Conservation (phyloP, 2,329 filamentous ascomycete species). For the Penicillium sp. region DNA sequence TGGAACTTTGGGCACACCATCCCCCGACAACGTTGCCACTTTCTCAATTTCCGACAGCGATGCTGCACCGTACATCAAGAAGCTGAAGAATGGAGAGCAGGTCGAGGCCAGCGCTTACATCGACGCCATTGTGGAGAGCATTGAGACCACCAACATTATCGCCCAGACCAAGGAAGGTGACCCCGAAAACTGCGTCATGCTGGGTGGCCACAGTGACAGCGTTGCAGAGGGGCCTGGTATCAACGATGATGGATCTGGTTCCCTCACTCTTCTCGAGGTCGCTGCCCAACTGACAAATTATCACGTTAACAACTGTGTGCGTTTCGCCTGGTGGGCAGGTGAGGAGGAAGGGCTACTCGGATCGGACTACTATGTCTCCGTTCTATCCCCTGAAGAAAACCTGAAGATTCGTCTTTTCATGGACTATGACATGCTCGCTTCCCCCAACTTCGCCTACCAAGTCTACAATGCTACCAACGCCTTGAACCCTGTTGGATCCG, state of each 20-base stretch:
- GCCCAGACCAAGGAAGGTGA: conserved; percentile 58
- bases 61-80: conserved; percentile 54
- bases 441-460: conserved; percentile 55
- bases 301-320: conserved; percentile 65
- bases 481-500: conserved; percentile 59
- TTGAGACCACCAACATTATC: conserved; percentile 56
- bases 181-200: conserved; percentile 54
- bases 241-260: conserved; percentile 73
- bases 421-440: conserved; percentile 69
- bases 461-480: conserved; percentile 57
- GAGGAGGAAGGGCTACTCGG: conserved; percentile 63
- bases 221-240: conserved; percentile 64
- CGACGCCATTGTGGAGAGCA: conserved; percentile 43
- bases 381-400: conserved; percentile 47
- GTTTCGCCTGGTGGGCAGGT: conserved; percentile 64
- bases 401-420: conserved; percentile 63
- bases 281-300: conserved; percentile 64
- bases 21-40: conserved; percentile 53
- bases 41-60: conserved; percentile 62
- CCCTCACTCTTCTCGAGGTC: conserved; percentile 56
- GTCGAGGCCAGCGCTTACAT: conserved; percentile 39
- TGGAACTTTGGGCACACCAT: conserved; percentile 64
- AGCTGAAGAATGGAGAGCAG: conserved; percentile 46
- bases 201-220: conserved; percentile 60
- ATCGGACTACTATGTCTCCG: conserved; percentile 53